These are phyloP conservation scores for Fusarium ramigenum DNA, from an alignment of 2,329 filamentous ascomycete species.

Conservation along the genomic window DNA sequence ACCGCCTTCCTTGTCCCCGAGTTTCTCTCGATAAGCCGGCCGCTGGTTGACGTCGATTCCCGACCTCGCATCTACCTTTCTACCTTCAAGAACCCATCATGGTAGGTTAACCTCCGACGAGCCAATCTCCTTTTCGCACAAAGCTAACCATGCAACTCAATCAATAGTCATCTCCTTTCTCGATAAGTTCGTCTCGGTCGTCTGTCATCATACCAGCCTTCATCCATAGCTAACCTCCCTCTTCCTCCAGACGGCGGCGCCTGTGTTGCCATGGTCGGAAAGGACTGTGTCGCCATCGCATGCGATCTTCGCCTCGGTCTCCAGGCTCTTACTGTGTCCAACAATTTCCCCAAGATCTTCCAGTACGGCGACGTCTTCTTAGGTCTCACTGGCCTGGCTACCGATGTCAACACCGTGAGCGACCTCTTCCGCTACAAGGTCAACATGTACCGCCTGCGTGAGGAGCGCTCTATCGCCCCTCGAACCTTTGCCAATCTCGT, in stretches of 20 bases:
- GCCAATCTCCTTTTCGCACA: not conserved
- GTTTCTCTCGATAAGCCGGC: slow-evolving; percentile 22
- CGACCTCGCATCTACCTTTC: slow-evolving; percentile 33
- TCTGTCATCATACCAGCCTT: not conserved
- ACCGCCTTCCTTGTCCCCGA: not conserved
- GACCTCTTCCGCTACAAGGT: slow-evolving; percentile 99
- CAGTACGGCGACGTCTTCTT: slow-evolving; percentile 95
- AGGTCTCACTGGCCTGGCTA: slow-evolving; percentile 94
- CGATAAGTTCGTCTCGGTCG: slow-evolving; percentile 77
- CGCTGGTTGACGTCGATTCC: slow-evolving; percentile 38
- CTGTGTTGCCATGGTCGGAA: slow-evolving; percentile 98
- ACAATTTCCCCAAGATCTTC: slow-evolving; percentile 99
- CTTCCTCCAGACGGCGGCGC: slow-evolving; percentile 77
- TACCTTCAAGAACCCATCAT: slow-evolving; percentile 40
- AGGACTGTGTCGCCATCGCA: slow-evolving; percentile 99
- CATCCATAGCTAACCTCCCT: slow-evolving; percentile 25
- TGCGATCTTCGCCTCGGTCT: slow-evolving; percentile 98
- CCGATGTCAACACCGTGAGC: slow-evolving; percentile 91
- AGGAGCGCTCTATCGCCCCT: slow-evolving; percentile 95
- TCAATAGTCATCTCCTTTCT: slow-evolving; percentile 84
- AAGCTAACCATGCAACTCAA: slow-evolving; percentile 45
- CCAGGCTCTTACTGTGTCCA: slow-evolving; percentile 95
- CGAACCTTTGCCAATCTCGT: slow-evolving; percentile 97
- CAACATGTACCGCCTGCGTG: slow-evolving; percentile 99
- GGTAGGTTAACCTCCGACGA: slow-evolving; percentile 37